Base-by-base conservation (phyloP, 768 basidiomycete species). In the Thelephora ganbajun region DNA sequence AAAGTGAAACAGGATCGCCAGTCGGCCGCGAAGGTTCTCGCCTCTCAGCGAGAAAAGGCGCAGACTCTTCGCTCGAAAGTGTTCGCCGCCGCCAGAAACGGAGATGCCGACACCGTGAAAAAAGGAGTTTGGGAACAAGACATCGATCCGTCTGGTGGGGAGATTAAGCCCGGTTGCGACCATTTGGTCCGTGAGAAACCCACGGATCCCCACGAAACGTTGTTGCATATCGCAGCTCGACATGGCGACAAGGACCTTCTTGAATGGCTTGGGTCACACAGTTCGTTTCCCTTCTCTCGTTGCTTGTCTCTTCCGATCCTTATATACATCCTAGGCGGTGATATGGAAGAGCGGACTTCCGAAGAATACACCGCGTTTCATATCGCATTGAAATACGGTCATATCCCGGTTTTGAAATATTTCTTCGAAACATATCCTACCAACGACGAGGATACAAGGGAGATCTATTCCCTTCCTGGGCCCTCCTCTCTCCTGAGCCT, bases 81-180 rank as follows among this genome's bases (percentile, higher is more conserved):
- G 23, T 87, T 89, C 60, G 65, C 70, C 13, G 80, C 82, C 20
- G 81, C 82, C 43, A 75, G 83, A 14, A 58, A 63, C 13, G 72
- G 74, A 11, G 66, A 83, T 33, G 55, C 61, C 14, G 69, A 62
- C 6, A 62, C 61, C 44, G 83, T 85, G 46, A 78, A 74, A 64
- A 72, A 74, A 52, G 77, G 76, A 23, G 62, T 86, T 18, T 83
- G 75, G 73, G 82, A 83, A 63, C 71, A 81, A 41, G 51, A 52
- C 6, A 80, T 87, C 48, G 82, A 85, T 60, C 77, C 81, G 35
- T 69, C 76, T 7, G 84, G 83, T 43, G 79, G 80, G 26, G 83
- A 87, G 65, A 62, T 80, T 47, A 77, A 74, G 56, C 54, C 60
- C 46, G 77, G 76, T 18, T 72, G 73, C 53, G 71, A 73, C 41